A percentile compares a stretch with the other conserved stretches of the same genome.
Evolutionary conservation across 495 filamentous ascomycete species (phyloP).

Genomic region (Penicillium daleae): DNA sequence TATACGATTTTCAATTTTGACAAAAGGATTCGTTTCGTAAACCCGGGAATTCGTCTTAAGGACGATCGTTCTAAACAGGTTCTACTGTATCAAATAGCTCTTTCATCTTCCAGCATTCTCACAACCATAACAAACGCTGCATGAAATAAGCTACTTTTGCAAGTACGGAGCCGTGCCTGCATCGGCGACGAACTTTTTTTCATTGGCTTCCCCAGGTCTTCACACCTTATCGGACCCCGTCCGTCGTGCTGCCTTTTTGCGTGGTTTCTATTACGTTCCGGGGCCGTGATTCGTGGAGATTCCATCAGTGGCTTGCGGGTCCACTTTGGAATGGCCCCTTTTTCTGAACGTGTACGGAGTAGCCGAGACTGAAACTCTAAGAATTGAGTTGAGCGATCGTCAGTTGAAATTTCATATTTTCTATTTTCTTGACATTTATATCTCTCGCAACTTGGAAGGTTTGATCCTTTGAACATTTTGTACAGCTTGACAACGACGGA

Average conservation of each 20-base stretch:
- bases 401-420: not conserved
- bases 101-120: not conserved
- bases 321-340: slow-evolving; percentile 18
- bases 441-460: not conserved
- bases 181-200: slow-evolving; percentile 25
- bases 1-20: too few relatives aligned
- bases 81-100: not conserved
- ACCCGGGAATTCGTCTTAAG: too few relatives aligned
- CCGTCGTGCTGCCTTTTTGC: slow-evolving; percentile 10
- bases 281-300: slow-evolving; percentile 20
- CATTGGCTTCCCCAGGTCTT: slow-evolving; percentile 24
- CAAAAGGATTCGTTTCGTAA: too few relatives aligned
- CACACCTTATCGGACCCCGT: slow-evolving; percentile 5
- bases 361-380: slow-evolving; percentile 13
- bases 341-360: not conserved
- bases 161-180: slow-evolving; percentile 16
- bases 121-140: not conserved
- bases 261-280: slow-evolving; percentile 25
- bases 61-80: too few relatives aligned
- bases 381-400: slow-evolving; percentile 14
- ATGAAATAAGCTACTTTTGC: not conserved
- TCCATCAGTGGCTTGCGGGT: slow-evolving; percentile 6
- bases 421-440: not conserved
- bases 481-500: not conserved
- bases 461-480: not conserved